Base-by-base conservation (phyloP, 345 rosid genomes). In the Arabidopsis arenosa region DNA sequence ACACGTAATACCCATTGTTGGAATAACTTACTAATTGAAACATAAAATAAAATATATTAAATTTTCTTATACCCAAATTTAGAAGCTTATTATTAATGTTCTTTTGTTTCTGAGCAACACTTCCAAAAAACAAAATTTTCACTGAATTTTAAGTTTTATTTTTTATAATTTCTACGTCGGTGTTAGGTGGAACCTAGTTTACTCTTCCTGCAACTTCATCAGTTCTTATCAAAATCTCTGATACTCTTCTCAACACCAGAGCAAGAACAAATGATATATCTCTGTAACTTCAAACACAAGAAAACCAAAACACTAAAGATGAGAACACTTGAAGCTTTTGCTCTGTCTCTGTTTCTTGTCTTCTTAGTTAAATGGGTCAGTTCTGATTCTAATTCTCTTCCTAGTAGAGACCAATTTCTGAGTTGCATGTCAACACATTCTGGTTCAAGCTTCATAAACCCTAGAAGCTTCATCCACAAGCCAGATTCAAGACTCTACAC, bases 331-430 rank as follows among this genome's bases (percentile, higher is more conserved):
- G 40, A 63, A 76, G 71, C 71, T 58, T 76, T 70, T 47, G 68
- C 33, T 66, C 15, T 78, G 26, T 57, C 33, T 65, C 61, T 78
- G 15, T 66, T 71, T 51, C 81, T 78, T 72, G 44, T 66, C 23
- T 55, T 76, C 37, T 57, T 72, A 71, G 68, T 66, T 47, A 72
- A 66, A 72, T 72, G 81, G 81, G 81, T 66, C 13, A 72, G 4
- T 32, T 78, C 81, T 65, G 73, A 64, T 37, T 70, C 71, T 44
- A 56, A 36, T 15, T 9, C 35, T 54, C 35, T 43, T 72, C 77
- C 55, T 30, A 66, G 8, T 49, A 65, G 4, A 71, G 81, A 78
- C 41, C 67, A 72, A 0, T 65, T 78, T 58, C 81, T 72, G 13
- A 58, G 49, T 58, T 78, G 81, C 77, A 78, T 78, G 81, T 78